A percentile compares a stretch with the other conserved stretches of the same genome.
phyloP scores from a whole-genome alignment of 331 rosid species.

The Acacia concinna region DNA sequence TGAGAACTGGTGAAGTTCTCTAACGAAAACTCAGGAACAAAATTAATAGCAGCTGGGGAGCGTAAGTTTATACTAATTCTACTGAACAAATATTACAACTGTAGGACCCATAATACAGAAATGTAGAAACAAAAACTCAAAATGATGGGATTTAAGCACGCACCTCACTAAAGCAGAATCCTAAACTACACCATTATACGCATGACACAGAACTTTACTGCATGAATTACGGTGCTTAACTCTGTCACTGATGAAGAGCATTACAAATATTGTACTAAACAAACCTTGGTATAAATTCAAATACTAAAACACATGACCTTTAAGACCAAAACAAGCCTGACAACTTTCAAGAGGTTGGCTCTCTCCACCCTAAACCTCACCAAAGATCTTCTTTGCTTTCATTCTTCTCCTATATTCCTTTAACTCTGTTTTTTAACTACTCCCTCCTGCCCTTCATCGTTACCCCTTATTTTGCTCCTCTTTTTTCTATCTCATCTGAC shows the following conservation, averaged over 20 bases:
- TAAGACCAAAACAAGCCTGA: background rate
- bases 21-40: background rate
- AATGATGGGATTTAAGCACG: too few species aligned
- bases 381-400: background rate
- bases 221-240: too few species aligned
- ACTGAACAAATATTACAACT: too few species aligned
- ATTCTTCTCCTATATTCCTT: background rate
- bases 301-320: background rate
- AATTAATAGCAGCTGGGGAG: background rate
- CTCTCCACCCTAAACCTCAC: background rate
- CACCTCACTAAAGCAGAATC: too few species aligned
- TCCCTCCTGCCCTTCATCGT: background rate
- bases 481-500: background rate
- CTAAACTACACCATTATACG: too few species aligned
- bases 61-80: background rate
- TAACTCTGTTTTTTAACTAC: background rate
- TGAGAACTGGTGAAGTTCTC: background rate
- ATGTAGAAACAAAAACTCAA: too few species aligned
- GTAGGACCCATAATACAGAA: too few species aligned
- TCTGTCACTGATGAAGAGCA: too few species aligned
- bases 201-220: too few species aligned
- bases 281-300: too few species aligned
- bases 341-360: too few species aligned
- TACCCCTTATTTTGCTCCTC: background rate
- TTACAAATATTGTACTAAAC: too few species aligned